Base-by-base conservation (phyloP, 73 alveolate species). In the Paramecium caudatum region DNA sequence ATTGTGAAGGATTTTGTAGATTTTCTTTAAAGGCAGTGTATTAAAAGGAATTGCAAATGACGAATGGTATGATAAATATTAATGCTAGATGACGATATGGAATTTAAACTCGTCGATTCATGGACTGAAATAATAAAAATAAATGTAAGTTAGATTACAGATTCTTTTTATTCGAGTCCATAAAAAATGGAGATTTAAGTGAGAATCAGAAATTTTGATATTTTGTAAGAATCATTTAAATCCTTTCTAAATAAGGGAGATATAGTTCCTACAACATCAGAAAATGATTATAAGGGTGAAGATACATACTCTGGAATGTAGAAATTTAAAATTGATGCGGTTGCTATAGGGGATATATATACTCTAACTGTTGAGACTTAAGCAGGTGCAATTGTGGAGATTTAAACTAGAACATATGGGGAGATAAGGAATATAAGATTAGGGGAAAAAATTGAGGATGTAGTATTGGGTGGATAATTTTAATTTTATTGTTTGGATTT, bases 231-330 rank as follows among this genome's bases (percentile, higher is more conserved):
- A 65, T 10, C 83, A n/a, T 65, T 65, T 16, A 33, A 33, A 30
- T 32, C 83, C 7, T 65, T 25, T 65, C 34, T 65, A 65, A 65
- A 65, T 65, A 32, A 17, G 7, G 80, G 80, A 19, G 13, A 4
- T 3, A 0, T 23, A 0, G 30, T 8, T 7, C 80, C 80, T 0
- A 55, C 80, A 1, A 16, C 80, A 19, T 5, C 0, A 27, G 4
- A 55, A 1, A 10, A 10, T 19, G 80, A 55, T 7, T 55, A 19
- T 23, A 10, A 27, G 8, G 80, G 80, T 27, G 10, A 55, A 55
- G 80, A 55, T 23, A 55, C 80, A 23, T 55, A 27, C 9, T 55
- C 80, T 2, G 80, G 80, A 6, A 55, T 55, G 80, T 43, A 55
- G 7, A 55, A 55, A 10, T 55, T 55, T 43, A 55, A 55, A 43